Evolutionary conservation across 2,329 filamentous ascomycete species (phyloP).

Genomic region (Volutella citrinella): DNA sequence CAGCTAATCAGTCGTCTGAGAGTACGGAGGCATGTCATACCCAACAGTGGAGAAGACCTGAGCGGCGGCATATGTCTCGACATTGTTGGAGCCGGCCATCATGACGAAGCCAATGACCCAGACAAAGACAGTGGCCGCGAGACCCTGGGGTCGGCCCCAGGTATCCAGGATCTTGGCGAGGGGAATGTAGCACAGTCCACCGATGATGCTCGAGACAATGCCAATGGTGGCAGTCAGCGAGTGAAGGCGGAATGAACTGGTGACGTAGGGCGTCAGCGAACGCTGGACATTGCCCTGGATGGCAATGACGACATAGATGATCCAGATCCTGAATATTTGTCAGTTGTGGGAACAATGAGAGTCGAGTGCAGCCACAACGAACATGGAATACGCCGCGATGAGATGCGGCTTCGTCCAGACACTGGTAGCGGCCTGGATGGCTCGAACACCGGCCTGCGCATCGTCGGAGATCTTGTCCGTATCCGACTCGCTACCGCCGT

Average conservation of each 20-base stretch:
- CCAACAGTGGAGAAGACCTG: conserved; percentile 66
- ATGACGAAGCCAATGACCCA: conserved; percentile 52
- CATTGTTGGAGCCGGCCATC: conserved; percentile 55
- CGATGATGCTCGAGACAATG: conserved; percentile 50
- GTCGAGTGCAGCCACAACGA: too few relatives aligned
- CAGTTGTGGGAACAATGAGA: too few relatives aligned
- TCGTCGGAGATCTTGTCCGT: too few relatives aligned
- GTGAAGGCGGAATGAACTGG: conserved; percentile 46
- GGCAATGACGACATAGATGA: conserved; percentile 46
- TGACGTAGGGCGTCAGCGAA: conserved; percentile 43
- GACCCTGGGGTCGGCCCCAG: conserved; percentile 62
- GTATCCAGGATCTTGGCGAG: conserved; percentile 64
- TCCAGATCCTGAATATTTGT: too few relatives aligned
- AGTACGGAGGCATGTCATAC: too few relatives aligned
- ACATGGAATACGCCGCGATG: conserved; percentile 34
- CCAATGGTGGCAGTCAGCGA: conserved; percentile 50
- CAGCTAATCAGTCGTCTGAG: too few relatives aligned
- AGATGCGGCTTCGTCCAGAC: conserved; percentile 39
- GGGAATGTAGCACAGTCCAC: conserved; percentile 58
- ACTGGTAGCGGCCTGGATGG: conserved; percentile 38
- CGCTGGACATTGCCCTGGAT: conserved; percentile 37
- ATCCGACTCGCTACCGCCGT: too few relatives aligned
- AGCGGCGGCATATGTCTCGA: conserved; percentile 49
- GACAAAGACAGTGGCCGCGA: conserved; percentile 48
- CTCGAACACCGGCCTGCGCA: conserved; percentile 37